A percentile compares a stretch with the other conserved stretches of the same genome.
These are phyloP conservation scores for Pelargonium myrrhifolium DNA, from an alignment of 441 rosid genomes.

Conservation along the genomic window DNA sequence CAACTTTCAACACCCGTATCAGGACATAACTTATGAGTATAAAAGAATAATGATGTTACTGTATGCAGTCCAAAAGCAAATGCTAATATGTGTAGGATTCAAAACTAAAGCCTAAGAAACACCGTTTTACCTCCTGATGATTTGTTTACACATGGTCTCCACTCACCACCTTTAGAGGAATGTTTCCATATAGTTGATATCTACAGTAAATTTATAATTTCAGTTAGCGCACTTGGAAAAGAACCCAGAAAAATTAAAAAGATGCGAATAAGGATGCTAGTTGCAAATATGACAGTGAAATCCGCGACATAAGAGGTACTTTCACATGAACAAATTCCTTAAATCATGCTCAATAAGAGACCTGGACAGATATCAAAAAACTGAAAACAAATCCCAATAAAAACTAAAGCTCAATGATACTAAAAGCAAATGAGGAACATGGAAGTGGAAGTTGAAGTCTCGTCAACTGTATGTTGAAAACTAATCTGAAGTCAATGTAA, in stretches of 20 bases:
- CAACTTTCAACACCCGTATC: neutral
- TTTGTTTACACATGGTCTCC: slow-evolving; percentile 72
- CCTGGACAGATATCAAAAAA: no score
- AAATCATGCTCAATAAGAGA: neutral
- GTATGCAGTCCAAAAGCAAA: no score
- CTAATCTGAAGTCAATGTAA: neutral
- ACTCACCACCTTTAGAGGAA: slow-evolving; percentile 60
- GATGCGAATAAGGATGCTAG: neutral
- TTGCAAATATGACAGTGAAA: neutral
- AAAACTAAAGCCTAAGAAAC: neutral
- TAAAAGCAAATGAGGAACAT: neutral
- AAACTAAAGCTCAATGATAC: neutral
- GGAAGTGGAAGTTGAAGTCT: neutral
- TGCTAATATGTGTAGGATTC: neutral
- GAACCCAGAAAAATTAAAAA: neutral
- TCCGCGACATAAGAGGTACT: no score
- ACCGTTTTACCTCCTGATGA: slow-evolving; percentile 59
- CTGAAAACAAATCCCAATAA: neutral
- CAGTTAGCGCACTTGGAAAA: neutral
- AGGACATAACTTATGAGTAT: neutral
- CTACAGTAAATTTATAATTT: slow-evolving; percentile 31
- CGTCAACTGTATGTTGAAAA: neutral
- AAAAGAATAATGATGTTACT: neutral
- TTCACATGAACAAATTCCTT: neutral
- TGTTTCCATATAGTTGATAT: slow-evolving; percentile 86